These are phyloP conservation scores for Raphanus sativus DNA, from an alignment of 345 rosid species.

Conservation along the genomic window DNA sequence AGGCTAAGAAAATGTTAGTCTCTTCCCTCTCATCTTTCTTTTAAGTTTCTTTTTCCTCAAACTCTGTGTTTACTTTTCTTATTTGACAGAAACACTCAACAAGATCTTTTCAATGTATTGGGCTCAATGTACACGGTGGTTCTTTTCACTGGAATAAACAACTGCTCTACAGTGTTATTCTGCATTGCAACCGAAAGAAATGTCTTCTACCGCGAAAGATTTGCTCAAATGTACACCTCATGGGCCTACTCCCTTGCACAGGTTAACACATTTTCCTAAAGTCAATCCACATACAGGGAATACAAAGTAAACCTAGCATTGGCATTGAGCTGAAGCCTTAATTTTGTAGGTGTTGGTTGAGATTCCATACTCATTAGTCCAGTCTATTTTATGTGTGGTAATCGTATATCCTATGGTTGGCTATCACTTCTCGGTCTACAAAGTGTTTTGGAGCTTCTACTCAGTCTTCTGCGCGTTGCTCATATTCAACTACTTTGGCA, in stretches of 20 bases:
- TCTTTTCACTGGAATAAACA: constrained; percentile 40
- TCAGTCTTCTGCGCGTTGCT: constrained; percentile 48
- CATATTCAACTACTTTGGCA: constrained; percentile 44
- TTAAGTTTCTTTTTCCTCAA: background rate
- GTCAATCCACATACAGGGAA: background rate
- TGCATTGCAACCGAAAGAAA: constrained; percentile 39
- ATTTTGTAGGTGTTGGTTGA: constrained; percentile 49
- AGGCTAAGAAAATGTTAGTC: constrained; percentile 50
- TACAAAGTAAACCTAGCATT: background rate
- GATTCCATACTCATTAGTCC: constrained; percentile 45
- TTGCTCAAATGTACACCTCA: constrained; percentile 49
- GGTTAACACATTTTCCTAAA: constrained; percentile 32
- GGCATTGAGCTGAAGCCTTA: background rate
- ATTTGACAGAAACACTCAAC: constrained; percentile 39
- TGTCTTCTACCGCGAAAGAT: constrained; percentile 45
- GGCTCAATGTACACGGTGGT: constrained; percentile 38
- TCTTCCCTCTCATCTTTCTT: background rate
- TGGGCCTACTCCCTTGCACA: constrained; percentile 53
- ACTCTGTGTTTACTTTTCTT: background rate
- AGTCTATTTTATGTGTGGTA: constrained; percentile 30
- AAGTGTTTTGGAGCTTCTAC: constrained; percentile 48
- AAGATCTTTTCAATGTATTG: constrained; percentile 40
- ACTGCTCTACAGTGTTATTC: constrained; percentile 37
- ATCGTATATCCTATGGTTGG: constrained; percentile 49
- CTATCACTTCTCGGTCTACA: constrained; percentile 37